Evolutionary conservation across 768 basidiomycete species (phyloP).

Genomic region (Phanerochaete sordida): DNA sequence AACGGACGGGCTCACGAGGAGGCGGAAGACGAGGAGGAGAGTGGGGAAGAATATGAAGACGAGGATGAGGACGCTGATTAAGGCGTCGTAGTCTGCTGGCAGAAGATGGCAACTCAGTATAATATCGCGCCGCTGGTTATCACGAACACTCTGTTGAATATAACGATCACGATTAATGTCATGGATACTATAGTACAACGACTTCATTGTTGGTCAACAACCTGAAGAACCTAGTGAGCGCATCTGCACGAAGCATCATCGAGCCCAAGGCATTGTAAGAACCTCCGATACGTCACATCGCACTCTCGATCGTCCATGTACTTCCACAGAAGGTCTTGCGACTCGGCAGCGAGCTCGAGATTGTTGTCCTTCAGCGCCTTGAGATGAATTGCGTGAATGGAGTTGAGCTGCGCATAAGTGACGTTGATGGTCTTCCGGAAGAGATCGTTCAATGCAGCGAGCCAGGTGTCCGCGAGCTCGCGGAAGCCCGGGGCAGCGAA

Average conservation of each 20-base stretch:
- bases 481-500: background rate
- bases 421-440: background rate
- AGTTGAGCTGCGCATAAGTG: background rate
- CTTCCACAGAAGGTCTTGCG: background rate
- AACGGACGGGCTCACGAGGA: background rate
- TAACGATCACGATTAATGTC: background rate
- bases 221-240: background rate
- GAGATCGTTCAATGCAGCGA: background rate
- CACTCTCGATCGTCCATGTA: conserved; percentile 1
- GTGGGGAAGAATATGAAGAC: too few species aligned
- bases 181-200: background rate
- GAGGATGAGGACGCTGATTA: too few species aligned
- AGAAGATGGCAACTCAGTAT: too few species aligned
- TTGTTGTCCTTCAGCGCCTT: background rate
- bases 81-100: too few species aligned
- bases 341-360: background rate
- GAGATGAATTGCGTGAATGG: background rate
- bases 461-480: background rate
- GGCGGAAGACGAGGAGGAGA: too few species aligned
- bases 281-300: background rate
- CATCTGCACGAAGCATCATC: background rate
- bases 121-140: too few species aligned
- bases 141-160: too few species aligned
- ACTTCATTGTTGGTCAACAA: background rate
- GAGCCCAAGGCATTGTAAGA: background rate